Evolutionary conservation across 495 filamentous ascomycete genomes (phyloP).

Genomic region (Schizothecium vesticola): DNA sequence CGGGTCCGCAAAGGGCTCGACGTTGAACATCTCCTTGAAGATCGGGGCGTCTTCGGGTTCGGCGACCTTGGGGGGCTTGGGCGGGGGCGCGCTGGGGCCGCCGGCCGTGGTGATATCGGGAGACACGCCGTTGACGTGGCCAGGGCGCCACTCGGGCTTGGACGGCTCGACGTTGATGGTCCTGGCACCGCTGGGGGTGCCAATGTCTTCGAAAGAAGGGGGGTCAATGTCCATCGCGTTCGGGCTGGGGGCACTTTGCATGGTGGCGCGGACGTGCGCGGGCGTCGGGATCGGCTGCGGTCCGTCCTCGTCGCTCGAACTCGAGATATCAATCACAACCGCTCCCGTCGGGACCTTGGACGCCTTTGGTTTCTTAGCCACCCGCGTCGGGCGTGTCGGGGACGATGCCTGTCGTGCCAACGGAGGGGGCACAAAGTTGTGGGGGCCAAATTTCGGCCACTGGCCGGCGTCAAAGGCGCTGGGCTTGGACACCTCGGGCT

Average conservation of each 20-base stretch:
- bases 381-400: slow-evolving; percentile 32
- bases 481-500: slow-evolving; percentile 5
- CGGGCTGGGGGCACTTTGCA: slow-evolving; percentile 29
- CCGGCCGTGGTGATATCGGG: slow-evolving; percentile 1
- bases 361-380: slow-evolving; percentile 36
- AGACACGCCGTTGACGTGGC: slow-evolving; percentile 28
- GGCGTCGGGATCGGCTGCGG: slow-evolving; percentile 18
- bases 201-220: slow-evolving; percentile 24
- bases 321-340: slow-evolving; percentile 43
- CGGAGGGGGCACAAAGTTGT: slow-evolving; percentile 49
- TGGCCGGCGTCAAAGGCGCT: slow-evolving; percentile 56
- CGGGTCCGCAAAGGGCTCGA: slow-evolving; percentile 54
- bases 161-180: slow-evolving; percentile 44
- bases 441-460: slow-evolving; percentile 61
- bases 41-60: slow-evolving; percentile 31
- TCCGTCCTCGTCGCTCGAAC: slow-evolving; percentile 31
- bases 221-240: slow-evolving; percentile 55
- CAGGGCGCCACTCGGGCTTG: slow-evolving; percentile 46
- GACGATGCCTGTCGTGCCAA: slow-evolving; percentile 29
- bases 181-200: slow-evolving; percentile 31
- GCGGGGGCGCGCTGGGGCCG: slow-evolving; percentile 14
- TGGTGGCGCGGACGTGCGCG: neutral
- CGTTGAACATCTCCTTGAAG: slow-evolving; percentile 59
- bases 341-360: slow-evolving; percentile 39
- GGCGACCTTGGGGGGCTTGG: slow-evolving; percentile 9